phyloP scores from a whole-genome alignment of 2,329 filamentous ascomycete genomes.

The Exophiala phaeomuriformis region DNA sequence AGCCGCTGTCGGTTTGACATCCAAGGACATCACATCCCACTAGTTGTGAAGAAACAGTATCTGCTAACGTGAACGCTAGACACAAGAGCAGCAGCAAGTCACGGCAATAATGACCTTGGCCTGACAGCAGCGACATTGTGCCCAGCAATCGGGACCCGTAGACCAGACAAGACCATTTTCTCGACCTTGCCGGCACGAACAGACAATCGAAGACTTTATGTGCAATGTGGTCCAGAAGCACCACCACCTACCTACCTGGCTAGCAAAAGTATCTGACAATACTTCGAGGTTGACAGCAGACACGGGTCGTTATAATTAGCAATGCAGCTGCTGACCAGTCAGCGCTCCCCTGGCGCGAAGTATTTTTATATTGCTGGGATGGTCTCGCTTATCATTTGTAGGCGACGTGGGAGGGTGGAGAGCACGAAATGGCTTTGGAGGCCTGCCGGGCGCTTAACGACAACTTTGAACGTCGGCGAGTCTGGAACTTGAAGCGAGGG shows the following conservation, averaged over 20 bases:
- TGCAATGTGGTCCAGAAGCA: not conserved
- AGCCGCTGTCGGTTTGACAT: slow-evolving; percentile 8
- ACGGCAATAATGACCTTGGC: not conserved
- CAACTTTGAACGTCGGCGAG: not conserved
- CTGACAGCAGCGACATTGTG: not conserved
- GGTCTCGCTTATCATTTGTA: not conserved
- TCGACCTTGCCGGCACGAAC: not conserved
- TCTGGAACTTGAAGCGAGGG: too few relatives aligned
- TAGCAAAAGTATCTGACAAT: not conserved
- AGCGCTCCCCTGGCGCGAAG: slow-evolving; percentile 1
- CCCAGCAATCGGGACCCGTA: not conserved
- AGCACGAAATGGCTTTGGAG: not conserved
- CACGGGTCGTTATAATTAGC: slow-evolving; percentile 9
- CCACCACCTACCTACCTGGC: not conserved
- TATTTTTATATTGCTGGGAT: not conserved
- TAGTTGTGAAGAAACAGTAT: not conserved
- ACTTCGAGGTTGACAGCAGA: not conserved
- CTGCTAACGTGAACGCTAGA: not conserved
- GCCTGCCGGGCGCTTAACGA: not conserved
- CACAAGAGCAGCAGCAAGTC: slow-evolving; percentile 2
- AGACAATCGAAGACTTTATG: not conserved
- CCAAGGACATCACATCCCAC: slow-evolving; percentile 16
- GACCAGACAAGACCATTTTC: not conserved
- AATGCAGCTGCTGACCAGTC: slow-evolving; percentile 6
- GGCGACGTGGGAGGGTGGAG: not conserved